Conservation (phyloP, 2,329 filamentous ascomycete species). For the Botrytis cinerea region DNA sequence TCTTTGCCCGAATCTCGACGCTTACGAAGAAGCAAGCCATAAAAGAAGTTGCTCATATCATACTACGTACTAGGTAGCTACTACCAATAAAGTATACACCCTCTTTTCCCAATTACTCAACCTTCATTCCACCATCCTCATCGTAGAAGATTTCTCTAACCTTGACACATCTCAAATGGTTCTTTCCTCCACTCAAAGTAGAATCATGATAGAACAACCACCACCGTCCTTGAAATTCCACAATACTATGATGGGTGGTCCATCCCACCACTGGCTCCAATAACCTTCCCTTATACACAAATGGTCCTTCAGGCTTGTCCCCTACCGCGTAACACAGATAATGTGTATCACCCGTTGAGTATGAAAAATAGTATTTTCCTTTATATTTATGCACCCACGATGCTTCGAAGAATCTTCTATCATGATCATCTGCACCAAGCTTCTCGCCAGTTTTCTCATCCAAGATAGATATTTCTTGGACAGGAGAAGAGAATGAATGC, state of each 20-base stretch:
- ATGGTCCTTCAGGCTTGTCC: conserved; percentile 66
- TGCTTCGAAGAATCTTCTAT: conserved; percentile 76
- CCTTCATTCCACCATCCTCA: conserved; percentile 59
- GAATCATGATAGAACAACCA: conserved; percentile 79
- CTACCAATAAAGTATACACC: not conserved
- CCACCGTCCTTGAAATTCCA: conserved; percentile 71
- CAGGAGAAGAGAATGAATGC: conserved; percentile 57
- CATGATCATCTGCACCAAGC: conserved; percentile 68
- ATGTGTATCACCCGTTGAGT: conserved; percentile 78
- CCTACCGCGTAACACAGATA: conserved; percentile 70
- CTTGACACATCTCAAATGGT: conserved; percentile 74
- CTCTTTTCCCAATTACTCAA: conserved; percentile 28
- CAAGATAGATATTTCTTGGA: conserved; percentile 63
- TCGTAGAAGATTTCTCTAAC: conserved; percentile 75
- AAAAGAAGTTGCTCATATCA: not conserved
- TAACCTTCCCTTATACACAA: conserved; percentile 70
- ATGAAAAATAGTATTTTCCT: conserved; percentile 72
- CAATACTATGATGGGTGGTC: conserved; percentile 81
- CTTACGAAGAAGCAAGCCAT: not conserved
- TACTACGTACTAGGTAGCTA: not conserved
- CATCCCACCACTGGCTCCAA: conserved; percentile 76
- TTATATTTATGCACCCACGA: conserved; percentile 76
- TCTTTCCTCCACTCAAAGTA: conserved; percentile 65
- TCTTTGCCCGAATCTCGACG: too few species aligned
- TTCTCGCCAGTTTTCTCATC: conserved; percentile 58